A percentile compares a stretch with the other conserved stretches of the same genome.
Conservation (phyloP, 352 stramenopile genomes). For the Globisporangium radiosum region DNA sequence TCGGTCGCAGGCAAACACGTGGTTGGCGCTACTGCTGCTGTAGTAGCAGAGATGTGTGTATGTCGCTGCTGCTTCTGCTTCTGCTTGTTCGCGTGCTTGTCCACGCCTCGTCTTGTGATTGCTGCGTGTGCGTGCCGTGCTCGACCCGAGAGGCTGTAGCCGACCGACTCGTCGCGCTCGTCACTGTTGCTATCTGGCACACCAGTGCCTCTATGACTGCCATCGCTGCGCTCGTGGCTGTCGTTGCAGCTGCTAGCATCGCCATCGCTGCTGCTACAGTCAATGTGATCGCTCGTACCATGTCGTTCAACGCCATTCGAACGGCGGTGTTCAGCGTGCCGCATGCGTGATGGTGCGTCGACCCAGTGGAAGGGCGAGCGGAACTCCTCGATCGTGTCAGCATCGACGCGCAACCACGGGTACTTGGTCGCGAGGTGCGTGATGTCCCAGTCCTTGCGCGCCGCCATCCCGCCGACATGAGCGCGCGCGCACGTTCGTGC, state of each 20-base stretch:
- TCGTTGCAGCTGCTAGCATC: background rate
- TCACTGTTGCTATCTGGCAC: background rate
- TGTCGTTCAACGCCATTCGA: background rate
- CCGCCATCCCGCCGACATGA: background rate
- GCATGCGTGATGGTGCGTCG: background rate
- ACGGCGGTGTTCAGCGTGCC: background rate
- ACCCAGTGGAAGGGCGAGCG: slow-evolving; percentile 53
- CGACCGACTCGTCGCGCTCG: slow-evolving; percentile 6
- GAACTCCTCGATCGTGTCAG: slow-evolving; percentile 57
- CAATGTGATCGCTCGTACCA: background rate
- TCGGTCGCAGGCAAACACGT: background rate
- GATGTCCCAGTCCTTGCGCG: slow-evolving; percentile 36
- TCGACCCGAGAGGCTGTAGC: slow-evolving; percentile 9
- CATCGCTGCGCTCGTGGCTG: background rate
- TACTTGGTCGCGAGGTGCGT: slow-evolving; percentile 59
- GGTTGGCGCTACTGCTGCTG: background rate
- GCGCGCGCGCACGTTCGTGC: too few species aligned
- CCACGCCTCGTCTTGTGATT: background rate
- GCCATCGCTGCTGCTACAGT: too few species aligned
- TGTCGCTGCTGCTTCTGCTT: background rate
- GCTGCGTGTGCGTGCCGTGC: background rate
- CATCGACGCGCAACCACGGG: slow-evolving; percentile 67
- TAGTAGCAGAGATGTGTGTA: background rate
- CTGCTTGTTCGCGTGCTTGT: slow-evolving; percentile 1
- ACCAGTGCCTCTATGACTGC: background rate